Base-by-base conservation (phyloP, 108 stramenopile genomes). In the Parmales sp. region DNA sequence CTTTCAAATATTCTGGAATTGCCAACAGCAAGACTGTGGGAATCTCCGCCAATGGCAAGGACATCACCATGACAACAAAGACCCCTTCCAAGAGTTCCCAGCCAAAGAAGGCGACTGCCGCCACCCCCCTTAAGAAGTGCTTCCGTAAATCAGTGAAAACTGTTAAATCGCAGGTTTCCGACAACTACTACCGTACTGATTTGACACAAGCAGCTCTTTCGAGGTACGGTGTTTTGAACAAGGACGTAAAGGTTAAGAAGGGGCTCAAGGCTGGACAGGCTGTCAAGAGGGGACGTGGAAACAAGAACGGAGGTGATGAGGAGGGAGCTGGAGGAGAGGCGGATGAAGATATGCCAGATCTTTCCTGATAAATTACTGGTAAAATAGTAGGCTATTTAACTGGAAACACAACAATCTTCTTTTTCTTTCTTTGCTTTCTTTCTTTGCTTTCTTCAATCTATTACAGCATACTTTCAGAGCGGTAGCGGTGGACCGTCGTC, bases 1-100 rank as follows among this genome's bases (percentile, higher is more conserved):
- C 76, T 46, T 89, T 82, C 92, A 94, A 95, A 89, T 95, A 88
- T 73, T 89, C 85, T 37, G 93, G 92, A 54, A 41, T 97, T 67
- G 93, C 94, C 74, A 93, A 92, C 86, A 72, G 79, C 64, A 90
- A 94, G 86, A 80, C 86, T 5, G 71, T 82, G 64, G 87, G 83
- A 54, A 78, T 96, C 45, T 69, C 72, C 20, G 72, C 77, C 74
- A 86, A 86, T 22, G 67, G 66, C 63, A 87, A 85, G 65, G 80
- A 91, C 78, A 79, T 83, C 60, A 23, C 9, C 25, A 72, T 51
- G 75, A 71, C 37, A 36, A 48, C 29, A 16, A n/a, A 70, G 72
- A 48, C 75, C 90, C 91, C 65, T 46, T 67, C 8, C 80, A 95
- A 94, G 86, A 89, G 89, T 70, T 77, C 78, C 74, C 92, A 93